phyloP scores from a whole-genome alignment of 2,329 filamentous ascomycete species.

The Septoria linicola region DNA sequence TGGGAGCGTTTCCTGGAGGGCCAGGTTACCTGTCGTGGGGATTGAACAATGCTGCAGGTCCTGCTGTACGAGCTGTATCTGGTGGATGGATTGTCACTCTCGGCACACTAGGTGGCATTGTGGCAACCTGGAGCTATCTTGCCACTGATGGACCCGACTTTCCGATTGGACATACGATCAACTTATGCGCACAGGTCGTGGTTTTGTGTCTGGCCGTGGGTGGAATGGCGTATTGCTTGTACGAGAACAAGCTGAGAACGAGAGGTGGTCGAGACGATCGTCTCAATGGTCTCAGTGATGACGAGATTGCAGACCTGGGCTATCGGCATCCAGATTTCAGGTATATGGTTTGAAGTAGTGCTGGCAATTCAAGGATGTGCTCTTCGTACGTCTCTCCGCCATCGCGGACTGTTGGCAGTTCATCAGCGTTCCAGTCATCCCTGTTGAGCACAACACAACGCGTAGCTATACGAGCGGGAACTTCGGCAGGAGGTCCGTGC shows the following conservation, averaged over 20 bases:
- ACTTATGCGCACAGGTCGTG: slow-evolving; percentile 52
- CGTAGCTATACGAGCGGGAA: too few species aligned
- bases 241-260: slow-evolving; percentile 54
- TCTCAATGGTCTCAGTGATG: slow-evolving; percentile 51
- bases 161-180: slow-evolving; percentile 56
- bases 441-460: too few species aligned
- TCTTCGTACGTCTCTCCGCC: too few species aligned
- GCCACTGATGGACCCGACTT: slow-evolving; percentile 49
- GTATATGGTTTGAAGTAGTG: slow-evolving; percentile 55
- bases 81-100: slow-evolving; percentile 56
- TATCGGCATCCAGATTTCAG: slow-evolving; percentile 57
- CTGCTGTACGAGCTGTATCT: slow-evolving; percentile 56
- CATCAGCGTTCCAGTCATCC: too few species aligned
- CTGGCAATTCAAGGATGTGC: not conserved
- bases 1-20: slow-evolving; percentile 58
- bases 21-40: slow-evolving; percentile 60
- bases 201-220: slow-evolving; percentile 48
- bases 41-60: slow-evolving; percentile 59
- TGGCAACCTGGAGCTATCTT: slow-evolving; percentile 60
- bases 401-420: too few species aligned
- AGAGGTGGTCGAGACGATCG: slow-evolving; percentile 51
- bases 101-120: slow-evolving; percentile 57
- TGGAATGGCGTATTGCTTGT: slow-evolving; percentile 54
- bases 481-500: too few species aligned
- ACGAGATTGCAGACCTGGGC: slow-evolving; percentile 51